Conservation (phyloP, 441 rosid species). For the Adansonia madagascariensis region DNA sequence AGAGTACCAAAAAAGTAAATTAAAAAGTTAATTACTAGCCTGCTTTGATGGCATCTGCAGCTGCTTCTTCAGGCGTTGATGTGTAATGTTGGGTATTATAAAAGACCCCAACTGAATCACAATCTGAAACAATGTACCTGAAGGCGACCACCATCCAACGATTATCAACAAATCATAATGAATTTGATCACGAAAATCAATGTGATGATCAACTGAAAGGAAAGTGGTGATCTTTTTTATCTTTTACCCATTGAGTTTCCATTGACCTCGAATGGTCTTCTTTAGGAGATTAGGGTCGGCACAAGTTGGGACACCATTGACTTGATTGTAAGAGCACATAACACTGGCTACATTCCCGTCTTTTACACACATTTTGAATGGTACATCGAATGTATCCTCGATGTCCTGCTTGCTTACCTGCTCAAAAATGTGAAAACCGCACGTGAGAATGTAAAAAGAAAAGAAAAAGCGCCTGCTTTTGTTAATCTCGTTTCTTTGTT, state of each 20-base stretch:
- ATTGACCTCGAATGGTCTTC: constrained; percentile 65
- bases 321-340: constrained; percentile 97
- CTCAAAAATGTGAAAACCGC: constrained; percentile 9
- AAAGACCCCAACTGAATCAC: constrained; percentile 85
- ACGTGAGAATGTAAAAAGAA: constrained; percentile 9
- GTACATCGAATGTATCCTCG: constrained; percentile 79
- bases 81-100: constrained; percentile 74
- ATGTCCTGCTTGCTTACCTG: constrained; percentile 90
- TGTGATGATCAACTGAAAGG: background rate
- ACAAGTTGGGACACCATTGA: constrained; percentile 91
- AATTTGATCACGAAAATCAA: background rate
- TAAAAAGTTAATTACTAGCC: constrained; percentile 40
- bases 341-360: constrained; percentile 91
- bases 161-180: background rate
- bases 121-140: constrained; percentile 89
- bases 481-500: background rate
- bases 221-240: background rate
- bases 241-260: constrained; percentile 82
- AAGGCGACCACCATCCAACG: background rate
- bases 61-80: constrained; percentile 85
- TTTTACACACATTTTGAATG: constrained; percentile 78
- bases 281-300: constrained; percentile 81
- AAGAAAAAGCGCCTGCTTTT: background rate
- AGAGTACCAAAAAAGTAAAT: background rate
- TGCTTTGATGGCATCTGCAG: constrained; percentile 82